Evolutionary conservation across 345 rosid genomes (phyloP), one percentile per base, ranked within the genome.

Genomic region (Populus deltoides): DNA sequence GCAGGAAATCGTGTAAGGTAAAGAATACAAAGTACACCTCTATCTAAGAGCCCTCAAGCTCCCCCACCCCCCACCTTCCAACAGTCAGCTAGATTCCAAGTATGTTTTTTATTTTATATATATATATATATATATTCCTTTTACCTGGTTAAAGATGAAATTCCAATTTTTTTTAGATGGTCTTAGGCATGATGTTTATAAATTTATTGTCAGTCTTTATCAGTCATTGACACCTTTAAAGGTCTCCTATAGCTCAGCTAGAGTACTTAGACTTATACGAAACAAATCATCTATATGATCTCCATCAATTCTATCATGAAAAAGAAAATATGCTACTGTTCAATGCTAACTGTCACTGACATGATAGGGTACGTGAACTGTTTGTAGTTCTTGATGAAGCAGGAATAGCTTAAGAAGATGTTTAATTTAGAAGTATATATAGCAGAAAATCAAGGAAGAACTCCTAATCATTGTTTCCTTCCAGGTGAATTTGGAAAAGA

Each of bases 1-100:
- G 76, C 38, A 47, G 45, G 9, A 24, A 24, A 72, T 35, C 25
- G 55, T 29, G 35, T n/a, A 29, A 39, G 69, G 4, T 33, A 51
- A 72, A 41, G 73, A 55, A 10, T 33, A 33, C 36, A 63, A 39
- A 55, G 62, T 33, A 36, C 75, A 73, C 29, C 78, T 67, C 61
- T 29, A 74, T 68, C 73, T 13, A 36, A 62, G 55, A 66, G 71
- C 71, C 29, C 61, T 35, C 78, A 5, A 57, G 20, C 69, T 29
- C 47, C 57, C 59, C 59, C 24, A 53, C 24, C 16, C 51, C 51
- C 59, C 59, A 53, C 9, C 59, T 53, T 53, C 59, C 65, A 59
- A 24, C 65, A 45, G 61, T 29, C 47, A 41, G 47, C 7, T 75
- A 66, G 29, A 66, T 47, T 47, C 65, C 78, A 27, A 12, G 35